Conservation (phyloP, 2,329 filamentous ascomycete genomes). For the Trichoderma atrobrunneum region DNA sequence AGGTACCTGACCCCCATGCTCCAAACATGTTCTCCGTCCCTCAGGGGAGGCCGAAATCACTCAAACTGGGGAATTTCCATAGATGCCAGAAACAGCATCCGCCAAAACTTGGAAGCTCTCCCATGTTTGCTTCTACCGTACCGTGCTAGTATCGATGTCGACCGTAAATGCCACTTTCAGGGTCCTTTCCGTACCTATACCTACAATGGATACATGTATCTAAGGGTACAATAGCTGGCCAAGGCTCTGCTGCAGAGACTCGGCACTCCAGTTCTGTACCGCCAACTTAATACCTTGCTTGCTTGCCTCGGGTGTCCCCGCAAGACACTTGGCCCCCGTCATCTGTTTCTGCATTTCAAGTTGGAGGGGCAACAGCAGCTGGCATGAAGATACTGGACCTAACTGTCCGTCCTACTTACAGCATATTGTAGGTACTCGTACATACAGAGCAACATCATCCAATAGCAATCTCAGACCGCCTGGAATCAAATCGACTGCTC, state of each 20-base stretch:
- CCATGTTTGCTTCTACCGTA: not conserved
- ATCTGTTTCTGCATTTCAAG: not conserved
- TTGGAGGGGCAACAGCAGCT: slow-evolving; percentile 11
- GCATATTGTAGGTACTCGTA: not conserved
- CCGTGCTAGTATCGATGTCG: not conserved
- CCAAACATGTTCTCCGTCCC: not conserved
- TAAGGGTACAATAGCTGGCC: not conserved
- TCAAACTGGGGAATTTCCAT: not conserved
- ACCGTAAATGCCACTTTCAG: not conserved
- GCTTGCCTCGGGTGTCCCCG: not conserved
- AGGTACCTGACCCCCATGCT: not conserved
- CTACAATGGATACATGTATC: no score
- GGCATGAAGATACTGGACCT: not conserved
- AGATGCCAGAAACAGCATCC: not conserved
- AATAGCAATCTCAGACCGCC: not conserved
- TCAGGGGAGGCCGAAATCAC: not conserved
- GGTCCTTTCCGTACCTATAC: not conserved
- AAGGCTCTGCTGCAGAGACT: not conserved
- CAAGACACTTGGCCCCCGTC: not conserved
- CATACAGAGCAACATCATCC: not conserved
- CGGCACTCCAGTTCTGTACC: not conserved
- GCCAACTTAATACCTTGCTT: no score
- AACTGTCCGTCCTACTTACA: not conserved
- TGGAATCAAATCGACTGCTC: not conserved
- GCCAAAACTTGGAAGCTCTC: not conserved